Conservation (phyloP, 2,329 filamentous ascomycete genomes). For the Colletotrichum eremochloae region DNA sequence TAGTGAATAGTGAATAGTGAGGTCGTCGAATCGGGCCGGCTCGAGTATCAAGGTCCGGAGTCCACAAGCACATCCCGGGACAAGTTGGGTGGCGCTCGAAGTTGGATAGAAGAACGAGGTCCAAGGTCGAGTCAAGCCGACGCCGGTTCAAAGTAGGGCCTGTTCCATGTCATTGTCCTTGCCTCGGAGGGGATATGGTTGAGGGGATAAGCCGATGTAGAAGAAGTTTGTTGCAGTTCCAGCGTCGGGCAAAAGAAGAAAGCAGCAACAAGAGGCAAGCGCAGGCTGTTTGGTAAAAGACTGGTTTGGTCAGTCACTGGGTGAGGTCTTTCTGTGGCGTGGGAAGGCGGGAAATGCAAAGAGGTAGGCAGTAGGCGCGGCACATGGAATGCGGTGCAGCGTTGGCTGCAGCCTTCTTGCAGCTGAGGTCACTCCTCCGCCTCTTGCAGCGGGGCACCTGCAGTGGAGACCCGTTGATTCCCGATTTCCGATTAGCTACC, state of each 20-base stretch:
- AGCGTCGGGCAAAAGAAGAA: constrained; percentile 15
- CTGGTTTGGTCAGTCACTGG: background rate
- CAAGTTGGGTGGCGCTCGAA: constrained; percentile 11
- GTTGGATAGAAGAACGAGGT: constrained; percentile 9
- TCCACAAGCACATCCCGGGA: background rate
- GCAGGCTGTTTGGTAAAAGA: constrained; percentile 10
- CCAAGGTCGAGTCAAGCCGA: constrained; percentile 37
- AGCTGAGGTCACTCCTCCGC: constrained; percentile 42
- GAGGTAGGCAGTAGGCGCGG: constrained; percentile 41
- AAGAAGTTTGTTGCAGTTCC: constrained; percentile 4
- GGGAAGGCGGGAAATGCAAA: constrained; percentile 11
- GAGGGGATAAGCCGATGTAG: background rate
- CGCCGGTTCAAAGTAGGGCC: constrained; percentile 23
- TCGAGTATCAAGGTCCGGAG: background rate
- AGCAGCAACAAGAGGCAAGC: constrained; percentile 16
- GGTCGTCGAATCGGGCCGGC: background rate
- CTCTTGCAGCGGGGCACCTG: constrained; percentile 38
- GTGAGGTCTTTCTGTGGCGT: constrained; percentile 6
- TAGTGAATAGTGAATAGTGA: constrained; percentile 1
- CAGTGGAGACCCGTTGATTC: constrained; percentile 38
- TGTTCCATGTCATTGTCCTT: constrained; percentile 26
- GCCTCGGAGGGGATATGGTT: constrained; percentile 14
- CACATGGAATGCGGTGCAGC: constrained; percentile 40
- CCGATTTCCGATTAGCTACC: constrained; percentile 43
- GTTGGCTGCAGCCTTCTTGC: constrained; percentile 42